These are phyloP conservation scores for Cadophora malorum DNA, from an alignment of 2,329 filamentous ascomycete species.

Conservation along the genomic window DNA sequence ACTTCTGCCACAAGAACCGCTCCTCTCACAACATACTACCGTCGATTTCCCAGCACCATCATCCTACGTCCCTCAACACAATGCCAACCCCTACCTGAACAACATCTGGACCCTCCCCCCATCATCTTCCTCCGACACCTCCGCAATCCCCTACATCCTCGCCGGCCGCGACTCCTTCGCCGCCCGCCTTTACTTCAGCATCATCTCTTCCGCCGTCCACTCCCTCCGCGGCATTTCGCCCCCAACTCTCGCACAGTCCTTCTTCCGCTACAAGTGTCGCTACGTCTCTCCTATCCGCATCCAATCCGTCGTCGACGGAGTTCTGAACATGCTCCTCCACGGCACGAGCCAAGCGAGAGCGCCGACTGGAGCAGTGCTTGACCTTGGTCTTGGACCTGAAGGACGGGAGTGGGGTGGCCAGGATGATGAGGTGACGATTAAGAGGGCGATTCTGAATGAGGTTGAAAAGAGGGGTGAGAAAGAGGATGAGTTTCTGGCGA, in stretches of 20 bases:
- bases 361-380: not conserved
- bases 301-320: constrained; percentile 13
- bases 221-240: constrained; percentile 23
- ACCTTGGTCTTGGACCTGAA: not conserved
- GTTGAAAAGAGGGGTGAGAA: constrained; percentile 19
- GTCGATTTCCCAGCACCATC: not conserved
- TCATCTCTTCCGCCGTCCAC: constrained; percentile 22
- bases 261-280: constrained; percentile 30
- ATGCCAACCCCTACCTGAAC: not conserved
- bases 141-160: constrained; percentile 31
- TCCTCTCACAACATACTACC: constrained; percentile 5
- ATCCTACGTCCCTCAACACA: not conserved
- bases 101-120: constrained; percentile 6
- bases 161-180: constrained; percentile 33
- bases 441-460: constrained; percentile 17
- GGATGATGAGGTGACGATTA: not conserved
- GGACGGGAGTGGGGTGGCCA: not conserved
- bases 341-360: constrained; percentile 20
- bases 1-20: not conserved
- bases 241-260: constrained; percentile 10
- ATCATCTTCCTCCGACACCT: not conserved
- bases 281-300: constrained; percentile 17
- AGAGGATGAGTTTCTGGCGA: constrained; percentile 27
- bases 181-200: constrained; percentile 33
- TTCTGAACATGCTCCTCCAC: constrained; percentile 31